A percentile compares a stretch with the other conserved stretches of the same genome.
Conservation (phyloP, 2,329 filamentous ascomycete genomes). For the Arthrobotrys megalospora region DNA sequence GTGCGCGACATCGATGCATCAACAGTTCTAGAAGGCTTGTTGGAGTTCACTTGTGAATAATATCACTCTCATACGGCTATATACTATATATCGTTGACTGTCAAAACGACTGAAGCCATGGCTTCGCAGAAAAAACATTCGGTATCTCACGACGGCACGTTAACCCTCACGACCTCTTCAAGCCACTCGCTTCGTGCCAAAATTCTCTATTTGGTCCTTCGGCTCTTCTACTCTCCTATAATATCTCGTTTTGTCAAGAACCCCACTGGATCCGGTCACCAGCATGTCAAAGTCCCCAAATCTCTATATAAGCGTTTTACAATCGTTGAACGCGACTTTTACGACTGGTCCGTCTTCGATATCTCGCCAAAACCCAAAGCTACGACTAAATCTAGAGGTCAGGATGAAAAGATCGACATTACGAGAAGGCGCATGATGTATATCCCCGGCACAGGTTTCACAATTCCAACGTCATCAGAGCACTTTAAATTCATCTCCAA, state of each 20-base stretch:
- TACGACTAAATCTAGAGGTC: not conserved
- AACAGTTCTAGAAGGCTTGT: too few relatives aligned
- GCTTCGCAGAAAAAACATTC: not conserved
- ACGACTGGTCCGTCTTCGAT: slow-evolving; percentile 46
- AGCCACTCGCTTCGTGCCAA: slow-evolving; percentile 33
- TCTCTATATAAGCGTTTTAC: slow-evolving; percentile 18
- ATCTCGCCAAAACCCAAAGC: slow-evolving; percentile 25
- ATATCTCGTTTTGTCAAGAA: slow-evolving; percentile 4
- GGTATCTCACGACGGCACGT: slow-evolving; percentile 18
- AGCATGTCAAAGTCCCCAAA: slow-evolving; percentile 23
- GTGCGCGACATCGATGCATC: too few relatives aligned
- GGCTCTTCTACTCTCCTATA: slow-evolving; percentile 20
- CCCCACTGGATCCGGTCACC: slow-evolving; percentile 34
- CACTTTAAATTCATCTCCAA: slow-evolving; percentile 50
- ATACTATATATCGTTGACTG: too few relatives aligned
- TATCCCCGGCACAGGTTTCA: slow-evolving; percentile 46
- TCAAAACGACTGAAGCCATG: not conserved
- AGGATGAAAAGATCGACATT: not conserved
- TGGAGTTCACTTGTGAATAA: too few relatives aligned
- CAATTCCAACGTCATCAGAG: slow-evolving; percentile 30
- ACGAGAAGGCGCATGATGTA: slow-evolving; percentile 38
- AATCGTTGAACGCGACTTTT: slow-evolving; percentile 27
- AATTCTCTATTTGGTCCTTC: slow-evolving; percentile 28
- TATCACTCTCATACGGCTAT: too few relatives aligned
- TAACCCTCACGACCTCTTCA: slow-evolving; percentile 6